Evolutionary conservation across 1,284 basidiomycete genomes (phyloP), one percentile per base, ranked within the genome.

Genomic region (Athelia psychrophila): DNA sequence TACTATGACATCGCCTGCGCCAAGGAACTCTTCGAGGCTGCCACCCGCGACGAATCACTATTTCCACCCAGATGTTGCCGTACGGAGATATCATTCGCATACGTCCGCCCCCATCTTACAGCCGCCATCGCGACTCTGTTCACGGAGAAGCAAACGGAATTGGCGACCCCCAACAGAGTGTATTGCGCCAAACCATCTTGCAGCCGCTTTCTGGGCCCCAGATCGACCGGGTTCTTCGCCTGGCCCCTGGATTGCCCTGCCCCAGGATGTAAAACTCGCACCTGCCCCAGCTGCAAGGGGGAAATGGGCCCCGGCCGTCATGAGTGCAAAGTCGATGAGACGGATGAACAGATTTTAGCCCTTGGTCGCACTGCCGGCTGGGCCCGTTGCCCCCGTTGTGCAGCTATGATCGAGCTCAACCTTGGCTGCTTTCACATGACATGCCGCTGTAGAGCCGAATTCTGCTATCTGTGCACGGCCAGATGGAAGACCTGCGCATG

Each of bases 371-470:
- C 60, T 44, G 45, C 61, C 20, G 74, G 72, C 6, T 78, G 76
- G 76, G 62, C 67, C 18, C 69, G 73, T 24, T 77, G 75, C 54
- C 73, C 75, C 2, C 67, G 68, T 1, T 77, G 76, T 58, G 61
- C 64, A 19, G 63, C 68, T 44, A 62, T 77, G 57, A 67, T 77
- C 53, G 76, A 77, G 56, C 72, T 75, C 33, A 57, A 66, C 30
- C 40, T 62, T 6, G 76, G 75, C 0, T 77, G 76, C 54, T 73
- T 63, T 56, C 76, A 78, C 56, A 77, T 77, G 72, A 77, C 74
- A 2, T 78, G 75, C 54, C 61, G 69, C 22, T 77, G 75, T 58
- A 61, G 63, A 48, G 68, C 72, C n/a, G 61, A 77, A 53, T 77
- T 78, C 54, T 78, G 75, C 57, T 77, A 77, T 52, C 48, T 71